phyloP scores from a whole-genome alignment of 2,329 filamentous ascomycete species.

The Chalara sp. region DNA sequence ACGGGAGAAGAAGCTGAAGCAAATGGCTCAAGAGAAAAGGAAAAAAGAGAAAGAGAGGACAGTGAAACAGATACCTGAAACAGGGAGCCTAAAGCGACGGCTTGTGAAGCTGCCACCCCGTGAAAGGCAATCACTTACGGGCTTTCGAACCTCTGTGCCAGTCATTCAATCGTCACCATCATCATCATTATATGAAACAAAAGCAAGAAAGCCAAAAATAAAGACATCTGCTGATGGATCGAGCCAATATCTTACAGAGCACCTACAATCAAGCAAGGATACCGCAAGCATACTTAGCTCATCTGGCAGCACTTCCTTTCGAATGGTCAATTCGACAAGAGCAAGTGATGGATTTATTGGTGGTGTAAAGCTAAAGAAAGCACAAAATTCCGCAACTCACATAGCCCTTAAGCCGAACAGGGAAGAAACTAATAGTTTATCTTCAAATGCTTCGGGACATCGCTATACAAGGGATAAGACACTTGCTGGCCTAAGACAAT shows the following conservation, averaged over 20 bases:
- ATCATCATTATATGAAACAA: not conserved
- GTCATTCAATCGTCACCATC: not conserved
- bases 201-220: not conserved
- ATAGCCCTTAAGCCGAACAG: conserved; percentile 5
- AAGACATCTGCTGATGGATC: not conserved
- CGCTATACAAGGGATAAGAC: too few relatives aligned
- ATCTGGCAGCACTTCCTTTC: not conserved
- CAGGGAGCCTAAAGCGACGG: conserved; percentile 28
- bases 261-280: too few relatives aligned
- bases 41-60: conserved; percentile 36
- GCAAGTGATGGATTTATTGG: conserved; percentile 22
- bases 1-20: conserved; percentile 37
- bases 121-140: conserved; percentile 12
- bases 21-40: conserved; percentile 32
- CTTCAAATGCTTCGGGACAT: too few relatives aligned
- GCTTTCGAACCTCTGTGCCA: not conserved
- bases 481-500: too few relatives aligned
- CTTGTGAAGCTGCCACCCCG: conserved; percentile 26
- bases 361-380: conserved; percentile 24
- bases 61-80: conserved; percentile 29
- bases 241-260: not conserved
- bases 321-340: not conserved
- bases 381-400: conserved; percentile 15
- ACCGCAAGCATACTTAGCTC: not conserved
- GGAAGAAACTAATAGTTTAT: not conserved